Evolutionary conservation across 768 basidiomycete species (phyloP).

Genomic region (Suillus paluster): DNA sequence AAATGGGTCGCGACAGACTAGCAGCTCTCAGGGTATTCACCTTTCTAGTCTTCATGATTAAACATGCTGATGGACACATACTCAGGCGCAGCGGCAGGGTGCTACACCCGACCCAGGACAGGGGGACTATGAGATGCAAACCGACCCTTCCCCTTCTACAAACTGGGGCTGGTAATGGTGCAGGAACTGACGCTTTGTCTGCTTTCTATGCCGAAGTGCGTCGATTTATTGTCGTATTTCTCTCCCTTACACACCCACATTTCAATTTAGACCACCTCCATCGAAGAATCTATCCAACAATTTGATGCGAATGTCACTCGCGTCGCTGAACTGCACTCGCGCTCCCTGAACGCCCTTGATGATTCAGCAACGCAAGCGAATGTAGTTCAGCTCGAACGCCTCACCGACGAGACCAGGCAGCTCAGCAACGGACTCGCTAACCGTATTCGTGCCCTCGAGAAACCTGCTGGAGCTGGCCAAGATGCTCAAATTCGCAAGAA

Average conservation of each 20-base stretch:
- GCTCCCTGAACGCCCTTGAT: conserved; percentile 53
- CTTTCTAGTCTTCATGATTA: conserved; percentile 64
- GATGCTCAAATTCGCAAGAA: conserved; percentile 52
- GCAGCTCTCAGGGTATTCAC: conserved; percentile 78
- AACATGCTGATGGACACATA: conserved; percentile 55
- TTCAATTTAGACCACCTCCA: conserved; percentile 45
- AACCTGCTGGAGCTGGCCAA: conserved; percentile 40
- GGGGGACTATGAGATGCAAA: conserved; percentile 31
- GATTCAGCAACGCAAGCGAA: conserved; percentile 47
- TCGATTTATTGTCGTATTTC: not conserved
- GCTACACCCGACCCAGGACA: conserved; percentile 42
- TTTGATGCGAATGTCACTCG: conserved; percentile 51
- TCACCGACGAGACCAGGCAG: conserved; percentile 62
- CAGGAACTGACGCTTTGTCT: conserved; percentile 20
- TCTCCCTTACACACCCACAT: not conserved
- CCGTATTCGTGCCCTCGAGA: conserved; percentile 61
- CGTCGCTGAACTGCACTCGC: conserved; percentile 54
- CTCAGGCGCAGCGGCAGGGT: conserved; percentile 58
- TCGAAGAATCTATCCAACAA: conserved; percentile 49
- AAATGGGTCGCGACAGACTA: conserved; percentile 74
- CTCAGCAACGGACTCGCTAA: conserved; percentile 61
- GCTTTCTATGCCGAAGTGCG: conserved; percentile 39
- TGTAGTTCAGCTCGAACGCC: conserved; percentile 54
- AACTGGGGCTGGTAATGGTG: conserved; percentile 25
- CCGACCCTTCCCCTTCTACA: conserved; percentile 26